These are phyloP conservation scores for Chamaecyparis obtusa DNA, from an alignment of 75 land plant genomes.

Conservation along the genomic window DNA sequence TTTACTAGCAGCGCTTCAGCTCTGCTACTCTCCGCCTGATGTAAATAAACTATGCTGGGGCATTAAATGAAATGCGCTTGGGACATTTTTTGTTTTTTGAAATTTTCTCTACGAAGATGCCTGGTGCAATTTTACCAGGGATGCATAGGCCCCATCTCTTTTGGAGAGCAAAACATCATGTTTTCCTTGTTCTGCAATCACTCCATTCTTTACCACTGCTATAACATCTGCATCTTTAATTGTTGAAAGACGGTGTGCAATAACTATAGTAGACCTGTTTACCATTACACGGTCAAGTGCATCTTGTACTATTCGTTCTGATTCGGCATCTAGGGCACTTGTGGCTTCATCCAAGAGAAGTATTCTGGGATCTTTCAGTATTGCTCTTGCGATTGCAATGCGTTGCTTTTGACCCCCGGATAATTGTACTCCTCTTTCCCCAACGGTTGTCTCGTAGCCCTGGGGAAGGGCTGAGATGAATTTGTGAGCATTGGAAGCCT, in stretches of 20 bases:
- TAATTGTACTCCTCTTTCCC: slow-evolving; percentile 68
- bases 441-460: slow-evolving; percentile 66
- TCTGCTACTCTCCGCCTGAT: background rate
- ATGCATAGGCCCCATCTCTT: slow-evolving; percentile 60
- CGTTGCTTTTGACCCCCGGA: slow-evolving; percentile 92
- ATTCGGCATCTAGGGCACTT: slow-evolving; percentile 81
- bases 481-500: slow-evolving; percentile 59
- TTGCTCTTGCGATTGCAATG: slow-evolving; percentile 82
- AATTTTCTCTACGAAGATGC: slow-evolving; percentile 26
- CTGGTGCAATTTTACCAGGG: slow-evolving; percentile 57
- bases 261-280: slow-evolving; percentile 67
- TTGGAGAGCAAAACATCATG: slow-evolving; percentile 61
- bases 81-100: background rate
- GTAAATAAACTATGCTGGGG: background rate
- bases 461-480: slow-evolving; percentile 47
- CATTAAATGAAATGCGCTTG: background rate
- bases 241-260: slow-evolving; percentile 85
- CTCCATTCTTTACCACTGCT: slow-evolving; percentile 78
- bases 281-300: slow-evolving; percentile 75
- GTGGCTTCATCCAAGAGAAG: slow-evolving; percentile 85
- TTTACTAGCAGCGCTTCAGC: background rate
- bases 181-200: slow-evolving; percentile 75
- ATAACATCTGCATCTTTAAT: slow-evolving; percentile 69
- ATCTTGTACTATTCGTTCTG: slow-evolving; percentile 76
- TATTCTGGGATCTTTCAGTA: slow-evolving; percentile 68